phyloP scores from a whole-genome alignment of 2,329 filamentous ascomycete species.

The Dendrostoma leiphaemia region DNA sequence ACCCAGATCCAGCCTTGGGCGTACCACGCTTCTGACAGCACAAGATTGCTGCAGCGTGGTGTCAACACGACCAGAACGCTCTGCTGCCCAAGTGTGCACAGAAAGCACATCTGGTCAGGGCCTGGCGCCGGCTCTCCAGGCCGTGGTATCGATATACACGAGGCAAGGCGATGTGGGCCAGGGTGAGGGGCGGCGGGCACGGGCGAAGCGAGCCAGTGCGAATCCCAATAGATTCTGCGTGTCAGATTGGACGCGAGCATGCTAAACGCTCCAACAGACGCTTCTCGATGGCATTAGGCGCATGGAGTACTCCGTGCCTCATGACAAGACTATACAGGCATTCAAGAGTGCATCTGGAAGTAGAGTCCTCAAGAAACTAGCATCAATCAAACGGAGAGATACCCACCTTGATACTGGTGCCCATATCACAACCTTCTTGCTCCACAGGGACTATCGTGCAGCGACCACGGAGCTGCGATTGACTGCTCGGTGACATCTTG shows the following conservation, averaged over 20 bases:
- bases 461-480: neutral
- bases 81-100: neutral
- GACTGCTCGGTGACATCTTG: too few species aligned
- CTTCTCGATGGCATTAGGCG: neutral
- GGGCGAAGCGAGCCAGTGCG: too few species aligned
- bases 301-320: too few species aligned
- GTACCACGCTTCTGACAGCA: too few species aligned
- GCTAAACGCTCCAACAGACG: neutral
- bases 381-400: neutral
- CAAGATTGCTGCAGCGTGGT: neutral
- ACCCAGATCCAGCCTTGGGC: too few species aligned
- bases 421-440: neutral
- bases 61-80: neutral
- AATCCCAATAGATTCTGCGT: too few species aligned
- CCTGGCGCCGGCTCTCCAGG: neutral
- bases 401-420: neutral
- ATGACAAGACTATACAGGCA: neutral
- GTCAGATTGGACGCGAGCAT: neutral
- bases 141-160: neutral
- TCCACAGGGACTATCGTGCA: too few species aligned
- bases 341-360: neutral
- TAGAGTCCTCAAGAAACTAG: neutral
- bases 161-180: neutral
- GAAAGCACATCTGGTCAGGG: neutral
- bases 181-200: too few species aligned